Evolutionary conservation across 257 asterid genomes (phyloP), one percentile per base, ranked within the genome.

Genomic region (Plectranthus barbatus): DNA sequence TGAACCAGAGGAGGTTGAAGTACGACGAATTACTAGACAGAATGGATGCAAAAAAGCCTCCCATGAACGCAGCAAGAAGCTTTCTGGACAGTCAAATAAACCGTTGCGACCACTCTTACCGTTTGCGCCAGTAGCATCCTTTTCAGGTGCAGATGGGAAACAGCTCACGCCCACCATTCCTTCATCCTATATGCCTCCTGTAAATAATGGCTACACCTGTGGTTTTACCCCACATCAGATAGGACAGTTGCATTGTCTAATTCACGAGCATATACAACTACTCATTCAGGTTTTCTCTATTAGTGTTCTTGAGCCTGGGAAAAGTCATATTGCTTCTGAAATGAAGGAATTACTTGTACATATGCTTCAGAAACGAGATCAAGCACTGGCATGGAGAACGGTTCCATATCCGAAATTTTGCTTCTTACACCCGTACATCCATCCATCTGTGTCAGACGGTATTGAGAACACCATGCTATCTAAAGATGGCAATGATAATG

Each of bases 211-310:
- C 44, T 56, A 73, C 67, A 69, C 72, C 52, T 80, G 61, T 75
- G 95, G 89, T 62, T 92, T 92, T 66, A 87, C 97, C 33, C 86
- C 94, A 3, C 83, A 82, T 81, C 97, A 89, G 83, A 81, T 93
- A 62, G 96, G 99, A 64, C 97, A 87, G 74, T 77, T 93, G 83
- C 88, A 89, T 62, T 83, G 95, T 56, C 78, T 87, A 77, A 90
- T 93, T 74, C 90, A 93, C 31, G 99, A 93, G 84, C 99, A 93
- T 62, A 79, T 90, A 66, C 97, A 93, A 56, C 85, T 90, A 66
- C 97, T 89, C 64, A 74, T 89, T 73, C 99, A 93, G 84, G 88
- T 87, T 36, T 90, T 86, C 81, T 81, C 95, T 44, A 33, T 93
- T 56, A 69, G 87, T 79, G 96, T 83, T 70, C 84, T 86, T 60